A percentile compares a stretch with the other conserved stretches of the same genome.
phyloP scores from a whole-genome alignment of 768 basidiomycete genomes.

The Filobasidium floriforme region DNA sequence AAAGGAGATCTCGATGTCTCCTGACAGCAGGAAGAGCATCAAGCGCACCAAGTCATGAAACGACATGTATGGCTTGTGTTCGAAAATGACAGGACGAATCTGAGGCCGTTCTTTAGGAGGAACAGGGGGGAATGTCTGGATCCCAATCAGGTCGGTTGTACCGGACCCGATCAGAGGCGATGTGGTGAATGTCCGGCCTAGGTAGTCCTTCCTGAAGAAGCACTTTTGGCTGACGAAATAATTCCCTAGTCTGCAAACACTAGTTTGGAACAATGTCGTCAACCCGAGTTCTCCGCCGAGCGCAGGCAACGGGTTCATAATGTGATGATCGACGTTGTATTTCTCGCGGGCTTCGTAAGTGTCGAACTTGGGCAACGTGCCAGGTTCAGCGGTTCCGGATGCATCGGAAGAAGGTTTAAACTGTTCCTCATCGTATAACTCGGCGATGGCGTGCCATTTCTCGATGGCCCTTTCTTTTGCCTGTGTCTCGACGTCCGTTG shows the following conservation, averaged over 20 bases:
- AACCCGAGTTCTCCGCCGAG: not conserved
- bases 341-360: not conserved
- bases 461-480: not conserved
- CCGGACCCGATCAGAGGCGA: not conserved
- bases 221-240: not conserved
- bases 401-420: not conserved
- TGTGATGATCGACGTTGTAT: not conserved
- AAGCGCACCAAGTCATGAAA: not conserved
- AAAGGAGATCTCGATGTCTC: not conserved
- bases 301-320: not conserved
- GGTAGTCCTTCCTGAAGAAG: not conserved
- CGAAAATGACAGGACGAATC: not conserved
- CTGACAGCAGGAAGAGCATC: not conserved
- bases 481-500: too few relatives aligned
- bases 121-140: not conserved
- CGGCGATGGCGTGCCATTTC: not conserved
- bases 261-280: not conserved
- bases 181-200: not conserved
- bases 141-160: not conserved
- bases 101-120: not conserved
- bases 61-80: not conserved
- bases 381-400: not conserved
- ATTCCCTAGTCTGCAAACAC: not conserved
- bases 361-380: not conserved
- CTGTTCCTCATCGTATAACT: not conserved